phyloP scores from a whole-genome alignment of 176 grass and related monocot species.

The Juncus inflexus region DNA sequence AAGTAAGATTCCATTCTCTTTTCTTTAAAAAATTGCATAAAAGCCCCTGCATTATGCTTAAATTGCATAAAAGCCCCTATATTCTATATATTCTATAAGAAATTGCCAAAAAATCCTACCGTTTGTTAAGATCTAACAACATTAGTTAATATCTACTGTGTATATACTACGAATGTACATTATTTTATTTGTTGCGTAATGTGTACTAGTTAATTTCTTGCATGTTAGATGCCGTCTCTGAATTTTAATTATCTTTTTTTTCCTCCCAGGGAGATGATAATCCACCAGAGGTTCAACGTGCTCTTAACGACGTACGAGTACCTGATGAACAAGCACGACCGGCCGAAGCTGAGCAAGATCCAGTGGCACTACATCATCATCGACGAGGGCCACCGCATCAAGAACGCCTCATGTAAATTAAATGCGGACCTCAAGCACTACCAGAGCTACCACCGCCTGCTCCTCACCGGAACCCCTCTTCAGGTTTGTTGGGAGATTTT shows the following conservation, averaged over 20 bases:
- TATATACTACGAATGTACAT: neutral
- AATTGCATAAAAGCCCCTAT: conserved; percentile 1
- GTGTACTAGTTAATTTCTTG: neutral
- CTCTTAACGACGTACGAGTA: conserved; percentile 98
- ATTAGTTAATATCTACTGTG: neutral
- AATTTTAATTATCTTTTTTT: conserved; percentile 33
- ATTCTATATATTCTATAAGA: conserved; percentile 14
- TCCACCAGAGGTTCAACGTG: conserved; percentile 99
- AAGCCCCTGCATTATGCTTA: too few species aligned
- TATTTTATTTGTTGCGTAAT: neutral
- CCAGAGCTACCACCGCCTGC: conserved; percentile 81
- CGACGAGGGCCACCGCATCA: conserved; percentile 98
- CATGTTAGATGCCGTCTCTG: neutral
- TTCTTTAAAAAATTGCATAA: conserved; percentile 21
- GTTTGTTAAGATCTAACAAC: too few species aligned
- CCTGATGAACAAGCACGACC: conserved; percentile 99
- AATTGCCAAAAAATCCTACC: too few species aligned
- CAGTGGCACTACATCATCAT: conserved; percentile 99
- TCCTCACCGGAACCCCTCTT: conserved; percentile 92
- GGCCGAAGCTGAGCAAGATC: conserved; percentile 97
- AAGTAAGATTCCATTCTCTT: conserved; percentile 53
- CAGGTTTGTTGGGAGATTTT: conserved; percentile 36
- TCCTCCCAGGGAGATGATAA: conserved; percentile 85
- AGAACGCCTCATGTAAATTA: conserved; percentile 98
- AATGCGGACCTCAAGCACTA: conserved; percentile 98